Evolutionary conservation across 2,329 filamentous ascomycete species (phyloP).

Genomic region (Cladophialophora yegresii): DNA sequence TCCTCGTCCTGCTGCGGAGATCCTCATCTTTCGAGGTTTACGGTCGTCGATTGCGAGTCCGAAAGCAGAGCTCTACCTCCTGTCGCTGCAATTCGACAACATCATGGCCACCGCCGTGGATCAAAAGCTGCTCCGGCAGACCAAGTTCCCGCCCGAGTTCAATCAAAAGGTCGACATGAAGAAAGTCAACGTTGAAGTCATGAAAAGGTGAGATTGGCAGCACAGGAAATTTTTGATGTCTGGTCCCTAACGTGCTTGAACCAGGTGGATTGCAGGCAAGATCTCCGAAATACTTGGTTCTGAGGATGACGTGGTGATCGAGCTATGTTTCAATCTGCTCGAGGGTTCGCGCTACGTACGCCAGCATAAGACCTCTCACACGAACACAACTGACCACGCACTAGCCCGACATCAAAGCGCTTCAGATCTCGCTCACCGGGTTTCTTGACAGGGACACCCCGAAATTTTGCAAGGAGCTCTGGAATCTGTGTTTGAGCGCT

Average conservation of each 20-base stretch:
- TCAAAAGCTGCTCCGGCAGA: constrained; percentile 83
- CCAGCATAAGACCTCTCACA: constrained; percentile 31
- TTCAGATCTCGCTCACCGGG: constrained; percentile 91
- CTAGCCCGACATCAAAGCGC: constrained; percentile 90
- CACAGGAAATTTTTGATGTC: constrained; percentile 16
- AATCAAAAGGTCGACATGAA: constrained; percentile 94
- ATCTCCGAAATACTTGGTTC: constrained; percentile 85
- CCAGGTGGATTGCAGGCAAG: constrained; percentile 87
- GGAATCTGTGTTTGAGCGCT: constrained; percentile 87
- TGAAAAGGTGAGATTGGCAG: constrained; percentile 76
- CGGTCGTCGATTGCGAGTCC: not conserved
- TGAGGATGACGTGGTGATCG: constrained; percentile 94
- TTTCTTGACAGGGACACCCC: constrained; percentile 93
- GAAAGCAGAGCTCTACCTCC: not conserved
- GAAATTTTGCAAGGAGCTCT: constrained; percentile 87
- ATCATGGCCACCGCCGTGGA: constrained; percentile 67
- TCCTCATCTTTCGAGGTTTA: constrained; percentile 1
- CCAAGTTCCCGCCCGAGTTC: constrained; percentile 92
- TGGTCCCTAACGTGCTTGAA: constrained; percentile 25
- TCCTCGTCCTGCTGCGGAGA: not conserved
- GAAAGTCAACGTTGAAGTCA: constrained; percentile 95
- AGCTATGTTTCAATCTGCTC: constrained; percentile 70
- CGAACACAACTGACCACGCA: constrained; percentile 10
- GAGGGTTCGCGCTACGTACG: constrained; percentile 77
- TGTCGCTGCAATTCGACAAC: not conserved